Base-by-base conservation (phyloP, 1,284 basidiomycete species). In the Malassezia globosa region DNA sequence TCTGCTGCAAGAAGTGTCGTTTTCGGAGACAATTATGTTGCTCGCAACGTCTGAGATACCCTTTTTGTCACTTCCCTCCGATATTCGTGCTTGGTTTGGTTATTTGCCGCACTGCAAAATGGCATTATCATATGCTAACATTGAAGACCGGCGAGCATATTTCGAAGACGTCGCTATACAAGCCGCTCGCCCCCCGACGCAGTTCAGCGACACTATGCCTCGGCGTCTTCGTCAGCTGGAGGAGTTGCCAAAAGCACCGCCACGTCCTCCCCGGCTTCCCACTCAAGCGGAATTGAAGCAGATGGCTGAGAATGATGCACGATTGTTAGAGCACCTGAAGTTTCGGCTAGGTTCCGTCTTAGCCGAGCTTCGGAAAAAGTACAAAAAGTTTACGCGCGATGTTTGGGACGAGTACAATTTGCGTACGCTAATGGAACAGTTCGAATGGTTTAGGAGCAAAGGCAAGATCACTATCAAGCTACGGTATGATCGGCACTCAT, bases 21-120 rank as follows among this genome's bases (percentile, higher is more conserved):
- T 90, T 0, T 86, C 85, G 0, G 94, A 97, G 66, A 89, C 90
- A 0, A 80, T 99, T 11, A 79, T 97, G 25, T 76, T 97, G 1
- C 78, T 99, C 5, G 90, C 85, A 11, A 78, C 96, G 19, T 82
- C 86, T 5, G 89, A 97, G 56, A 86, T 83, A 0, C 73, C 78
- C 0, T 80, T 86, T 57, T 65, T 74, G 2, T 77, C 81, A 2
- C 75, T 97, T 0, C 87, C 89, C 0, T 72, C 74, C 0, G 94
- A 97, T 60, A 86, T 97, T 14, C 80, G 81, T 33, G 76, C 78
- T 1, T 97, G 94, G 94, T 99, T 99, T 65, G 92, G 92, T 0
- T 74, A 75, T 48, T 78, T 77, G 2, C 79, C 81, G 40, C 82
- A 85, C 33, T 86, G 84, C 59, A 81, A 84, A 21, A 77, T 95